Evolutionary conservation across 441 rosid species (phyloP).

Genomic region (Corymbia citriodora): DNA sequence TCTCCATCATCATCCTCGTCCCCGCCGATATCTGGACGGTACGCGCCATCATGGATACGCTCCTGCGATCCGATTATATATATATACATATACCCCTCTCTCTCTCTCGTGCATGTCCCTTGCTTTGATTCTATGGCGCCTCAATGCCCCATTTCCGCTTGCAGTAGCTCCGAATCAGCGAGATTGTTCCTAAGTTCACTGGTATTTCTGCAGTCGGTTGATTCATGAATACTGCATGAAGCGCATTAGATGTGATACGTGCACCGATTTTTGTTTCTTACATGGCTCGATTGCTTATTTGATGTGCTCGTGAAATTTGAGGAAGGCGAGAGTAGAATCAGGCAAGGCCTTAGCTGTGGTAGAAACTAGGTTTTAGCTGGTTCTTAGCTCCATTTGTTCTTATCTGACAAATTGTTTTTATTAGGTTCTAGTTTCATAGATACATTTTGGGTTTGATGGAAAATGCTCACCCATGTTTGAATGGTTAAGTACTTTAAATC

Average conservation of each 20-base stretch:
- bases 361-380: neutral
- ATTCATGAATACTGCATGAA: neutral
- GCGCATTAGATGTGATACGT: neutral
- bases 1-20: constrained; percentile 91
- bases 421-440: neutral
- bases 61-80: neutral
- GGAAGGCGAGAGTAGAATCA: neutral
- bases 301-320: neutral
- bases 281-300: neutral
- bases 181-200: neutral
- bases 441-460: neutral
- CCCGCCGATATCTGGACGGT: constrained; percentile 99
- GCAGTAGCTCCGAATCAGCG: neutral
- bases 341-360: neutral
- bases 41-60: neutral
- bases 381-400: neutral
- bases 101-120: neutral
- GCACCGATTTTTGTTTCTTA: neutral
- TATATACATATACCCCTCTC: neutral
- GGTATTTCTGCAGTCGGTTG: neutral
- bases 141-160: neutral
- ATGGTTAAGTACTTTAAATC: neutral
- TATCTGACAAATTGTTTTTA: neutral
- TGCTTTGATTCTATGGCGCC: neutral
- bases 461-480: neutral